These are phyloP conservation scores for Zygoascus ofunaensis DNA, from an alignment of 805 yeast genomes.

Conservation along the genomic window DNA sequence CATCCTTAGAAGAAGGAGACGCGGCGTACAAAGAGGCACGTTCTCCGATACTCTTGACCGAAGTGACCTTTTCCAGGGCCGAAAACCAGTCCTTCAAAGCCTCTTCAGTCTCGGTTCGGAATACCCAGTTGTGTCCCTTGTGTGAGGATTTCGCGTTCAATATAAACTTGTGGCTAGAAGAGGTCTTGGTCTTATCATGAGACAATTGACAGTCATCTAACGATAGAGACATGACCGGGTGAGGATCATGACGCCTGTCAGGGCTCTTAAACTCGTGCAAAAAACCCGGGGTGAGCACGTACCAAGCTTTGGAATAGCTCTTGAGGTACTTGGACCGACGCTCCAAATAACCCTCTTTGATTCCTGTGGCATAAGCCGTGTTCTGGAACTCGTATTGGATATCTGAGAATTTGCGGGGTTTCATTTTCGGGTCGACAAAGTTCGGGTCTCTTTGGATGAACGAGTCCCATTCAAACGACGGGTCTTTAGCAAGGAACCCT, in stretches of 20 bases:
- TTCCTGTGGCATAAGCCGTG: slow-evolving; percentile 57
- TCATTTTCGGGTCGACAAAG: slow-evolving; percentile 54
- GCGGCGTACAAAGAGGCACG: slow-evolving; percentile 12
- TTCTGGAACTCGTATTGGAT: slow-evolving; percentile 58
- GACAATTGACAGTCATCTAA: slow-evolving; percentile 72
- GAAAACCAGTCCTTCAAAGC: slow-evolving; percentile 78
- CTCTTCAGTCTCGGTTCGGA: slow-evolving; percentile 76
- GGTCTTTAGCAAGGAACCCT: slow-evolving; percentile 68
- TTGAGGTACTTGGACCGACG: slow-evolving; percentile 85
- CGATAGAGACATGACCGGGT: slow-evolving; percentile 75
- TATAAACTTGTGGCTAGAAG: slow-evolving; percentile 51
- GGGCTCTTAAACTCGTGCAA: slow-evolving; percentile 82
- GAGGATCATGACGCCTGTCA: slow-evolving; percentile 71
- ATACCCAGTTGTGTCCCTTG: slow-evolving; percentile 87
- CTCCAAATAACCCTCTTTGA: slow-evolving; percentile 75
- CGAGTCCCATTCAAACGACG: slow-evolving; percentile 81
- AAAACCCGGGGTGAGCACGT: slow-evolving; percentile 79
- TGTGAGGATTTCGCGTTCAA: slow-evolving; percentile 69
- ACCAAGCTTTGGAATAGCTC: slow-evolving; percentile 85
- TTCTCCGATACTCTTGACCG: slow-evolving; percentile 45
- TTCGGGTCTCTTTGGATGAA: slow-evolving; percentile 65
- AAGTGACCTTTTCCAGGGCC: slow-evolving; percentile 61
- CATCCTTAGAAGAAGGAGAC: slow-evolving; percentile 3
- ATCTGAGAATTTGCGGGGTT: slow-evolving; percentile 53
- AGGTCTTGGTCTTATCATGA: slow-evolving; percentile 60